These are phyloP conservation scores for Starmera dryadoides DNA, from an alignment of 805 yeast genomes.

Conservation along the genomic window DNA sequence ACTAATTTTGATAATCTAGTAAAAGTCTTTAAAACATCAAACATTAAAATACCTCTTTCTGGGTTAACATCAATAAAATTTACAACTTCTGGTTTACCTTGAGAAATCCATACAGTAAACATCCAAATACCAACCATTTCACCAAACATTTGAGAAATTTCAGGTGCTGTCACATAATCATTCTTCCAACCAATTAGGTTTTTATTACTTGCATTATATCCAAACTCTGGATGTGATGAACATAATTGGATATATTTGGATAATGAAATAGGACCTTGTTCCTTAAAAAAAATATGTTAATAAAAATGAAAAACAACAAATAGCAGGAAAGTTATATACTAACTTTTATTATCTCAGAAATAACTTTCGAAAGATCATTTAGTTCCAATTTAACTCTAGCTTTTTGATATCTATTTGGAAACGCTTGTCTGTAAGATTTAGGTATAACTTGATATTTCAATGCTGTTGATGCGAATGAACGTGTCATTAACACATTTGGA, in stretches of 20 bases:
- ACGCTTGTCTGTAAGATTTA: background rate
- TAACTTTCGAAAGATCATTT: conserved; percentile 13
- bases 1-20: conserved; percentile 26
- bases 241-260: conserved; percentile 78
- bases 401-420: background rate
- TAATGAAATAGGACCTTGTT: conserved; percentile 72
- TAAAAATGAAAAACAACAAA: background rate
- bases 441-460: background rate
- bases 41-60: conserved; percentile 74
- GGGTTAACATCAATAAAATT: conserved; percentile 77
- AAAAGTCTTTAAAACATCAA: conserved; percentile 48
- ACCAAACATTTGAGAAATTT: conserved; percentile 81
- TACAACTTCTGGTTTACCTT: conserved; percentile 41
- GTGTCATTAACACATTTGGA: background rate
- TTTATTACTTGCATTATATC: conserved; percentile 73
- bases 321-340: conserved; percentile 3
- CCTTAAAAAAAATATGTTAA: conserved; percentile 17
- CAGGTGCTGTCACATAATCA: conserved; percentile 83
- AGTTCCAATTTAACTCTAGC: background rate
- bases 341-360: conserved; percentile 24
- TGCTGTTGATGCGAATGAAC: background rate
- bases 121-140: conserved; percentile 78
- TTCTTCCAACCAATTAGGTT: conserved; percentile 58
- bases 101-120: conserved; percentile 49
- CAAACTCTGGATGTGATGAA: conserved; percentile 66